Evolutionary conservation across 306 rosid genomes (phyloP), one percentile per base, ranked within the genome.

Genomic region (Acacia melanoxylon): DNA sequence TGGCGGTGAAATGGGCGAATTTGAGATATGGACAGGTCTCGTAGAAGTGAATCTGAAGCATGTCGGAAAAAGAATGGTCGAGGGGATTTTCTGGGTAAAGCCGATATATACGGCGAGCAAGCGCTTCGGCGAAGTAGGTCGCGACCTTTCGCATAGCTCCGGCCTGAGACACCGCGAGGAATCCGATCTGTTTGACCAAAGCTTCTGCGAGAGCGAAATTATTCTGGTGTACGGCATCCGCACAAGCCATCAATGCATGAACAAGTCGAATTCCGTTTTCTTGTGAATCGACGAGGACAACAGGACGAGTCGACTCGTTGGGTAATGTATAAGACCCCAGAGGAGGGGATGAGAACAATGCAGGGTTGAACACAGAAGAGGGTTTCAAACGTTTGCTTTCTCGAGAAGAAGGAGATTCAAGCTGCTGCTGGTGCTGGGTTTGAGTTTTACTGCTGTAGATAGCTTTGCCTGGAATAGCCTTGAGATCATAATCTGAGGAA

Each of bases 101-200:
- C 3, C 89, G 22, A 63, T 89, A 92, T 82, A 95, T 93, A 37
- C 98, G 66, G 0, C 95, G 87, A 0, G 99, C 97, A 0, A 95
- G 83, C 0, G 94, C 99, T 82, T 93, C 97, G 2, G 99, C 97
- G 63, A 95, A 95, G 83, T 83, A 93, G 5, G 93, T 91, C 9
- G 99, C 98, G 1, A 95, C 99, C 44, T 95, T 95, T 8, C 94
- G 59, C 99, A 95, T 93, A 4, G 97, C 97, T 15, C 99, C 99
- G 3, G 92, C 91, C 59, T 95, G 99, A 0, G 99, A 93, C 3
- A 80, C 62, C 0, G 98, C 97, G 0, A 95, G 68, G 72, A 67
- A 87, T 1, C 95, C 90, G 90, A 93, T 93, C 88, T 93, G 94
- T 65, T 94, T 92, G 2, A 95, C 92, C 2, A 95, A 81, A 9